Conservation (phyloP, 176 grass and related monocot genomes). For the Oryza glumipatula region DNA sequence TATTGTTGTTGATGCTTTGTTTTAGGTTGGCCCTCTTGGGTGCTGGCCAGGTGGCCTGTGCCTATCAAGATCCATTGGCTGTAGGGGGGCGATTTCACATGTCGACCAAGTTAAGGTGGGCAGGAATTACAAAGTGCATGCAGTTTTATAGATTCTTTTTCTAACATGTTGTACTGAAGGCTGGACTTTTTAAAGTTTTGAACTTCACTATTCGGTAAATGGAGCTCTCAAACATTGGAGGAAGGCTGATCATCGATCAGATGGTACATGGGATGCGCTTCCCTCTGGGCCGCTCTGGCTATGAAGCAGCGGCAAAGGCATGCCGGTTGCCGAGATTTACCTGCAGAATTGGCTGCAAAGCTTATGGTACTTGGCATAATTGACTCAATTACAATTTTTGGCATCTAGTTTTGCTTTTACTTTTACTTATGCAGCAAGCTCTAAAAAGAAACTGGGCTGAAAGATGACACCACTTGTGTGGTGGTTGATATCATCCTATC, state of each 20-base stretch:
- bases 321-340: slow-evolving; percentile 61
- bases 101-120: slow-evolving; percentile 97
- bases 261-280: slow-evolving; percentile 97
- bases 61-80: slow-evolving; percentile 96
- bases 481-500: slow-evolving; percentile 91
- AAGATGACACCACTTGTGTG: slow-evolving; percentile 98
- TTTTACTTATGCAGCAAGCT: slow-evolving; percentile 66
- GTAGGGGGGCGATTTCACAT: slow-evolving; percentile 89
- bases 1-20: slow-evolving; percentile 13
- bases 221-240: slow-evolving; percentile 80
- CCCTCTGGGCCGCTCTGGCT: slow-evolving; percentile 29
- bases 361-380: slow-evolving; percentile 45
- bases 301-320: slow-evolving; percentile 72
- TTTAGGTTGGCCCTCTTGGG: slow-evolving; percentile 89
- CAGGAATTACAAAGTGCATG: not conserved
- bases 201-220: slow-evolving; percentile 27
- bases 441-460: slow-evolving; percentile 84
- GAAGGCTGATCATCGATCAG: slow-evolving; percentile 90
- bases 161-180: not conserved
- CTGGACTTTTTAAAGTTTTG: not conserved
- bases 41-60: slow-evolving; percentile 98
- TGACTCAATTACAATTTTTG: not conserved
- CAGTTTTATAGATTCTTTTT: slow-evolving; percentile 8
- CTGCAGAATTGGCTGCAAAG: slow-evolving; percentile 87
- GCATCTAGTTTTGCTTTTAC: not conserved